Evolutionary conservation across 441 rosid genomes (phyloP).

Genomic region (Populus hybrid): DNA sequence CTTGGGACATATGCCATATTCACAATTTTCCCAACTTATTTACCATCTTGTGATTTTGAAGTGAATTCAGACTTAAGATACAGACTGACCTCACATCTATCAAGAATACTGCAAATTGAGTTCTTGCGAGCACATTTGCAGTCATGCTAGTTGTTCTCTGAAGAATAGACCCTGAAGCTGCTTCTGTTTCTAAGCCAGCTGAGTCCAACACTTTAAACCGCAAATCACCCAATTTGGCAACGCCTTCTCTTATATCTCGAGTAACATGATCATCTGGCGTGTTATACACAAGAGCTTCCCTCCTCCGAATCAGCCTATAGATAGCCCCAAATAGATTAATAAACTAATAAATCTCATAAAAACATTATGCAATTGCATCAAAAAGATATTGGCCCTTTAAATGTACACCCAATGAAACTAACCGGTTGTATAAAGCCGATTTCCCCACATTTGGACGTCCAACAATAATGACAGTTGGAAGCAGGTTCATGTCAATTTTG

Average conservation of each 20-base stretch:
- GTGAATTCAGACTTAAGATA: neutral
- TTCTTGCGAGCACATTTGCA: conserved; percentile 73
- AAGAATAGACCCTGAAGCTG: conserved; percentile 78
- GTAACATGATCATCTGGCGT: conserved; percentile 95
- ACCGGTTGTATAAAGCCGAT: conserved; percentile 93
- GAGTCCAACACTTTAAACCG: conserved; percentile 86
- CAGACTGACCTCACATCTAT: conserved; percentile 68
- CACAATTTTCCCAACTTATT: neutral
- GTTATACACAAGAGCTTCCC: conserved; percentile 91
- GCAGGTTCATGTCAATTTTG: conserved; percentile 47
- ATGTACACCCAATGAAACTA: conserved; percentile 14
- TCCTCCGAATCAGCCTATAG: conserved; percentile 70
- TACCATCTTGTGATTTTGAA: neutral
- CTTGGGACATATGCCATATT: too few relatives aligned
- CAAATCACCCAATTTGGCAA: conserved; percentile 83
- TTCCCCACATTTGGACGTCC: conserved; percentile 97
- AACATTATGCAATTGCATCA: neutral
- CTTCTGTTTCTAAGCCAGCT: conserved; percentile 93
- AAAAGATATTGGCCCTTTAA: neutral
- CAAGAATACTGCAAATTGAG: conserved; percentile 72
- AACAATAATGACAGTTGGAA: conserved; percentile 79
- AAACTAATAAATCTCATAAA: neutral
- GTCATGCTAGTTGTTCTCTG: conserved; percentile 81
- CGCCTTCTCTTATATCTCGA: conserved; percentile 85
- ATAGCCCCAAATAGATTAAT: neutral